Evolutionary conservation across 768 basidiomycete species (phyloP), one percentile per base, ranked within the genome.

Genomic region (Cyclocybe cylindracea): DNA sequence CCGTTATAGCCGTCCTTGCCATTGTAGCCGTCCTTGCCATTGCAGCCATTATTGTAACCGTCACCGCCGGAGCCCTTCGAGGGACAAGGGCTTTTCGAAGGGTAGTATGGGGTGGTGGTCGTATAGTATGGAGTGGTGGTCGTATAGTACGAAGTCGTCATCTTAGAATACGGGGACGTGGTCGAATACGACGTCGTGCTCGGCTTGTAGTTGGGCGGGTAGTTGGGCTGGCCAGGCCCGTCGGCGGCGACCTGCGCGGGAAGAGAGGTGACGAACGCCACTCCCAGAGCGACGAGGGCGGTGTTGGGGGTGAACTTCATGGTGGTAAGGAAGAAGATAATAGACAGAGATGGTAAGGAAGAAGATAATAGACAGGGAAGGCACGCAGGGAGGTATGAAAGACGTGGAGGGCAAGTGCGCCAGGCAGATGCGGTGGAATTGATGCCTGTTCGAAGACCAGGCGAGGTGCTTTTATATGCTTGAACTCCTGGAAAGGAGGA

Each of bases 241-340:
- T 38, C 54, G 43, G 55, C 50, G 19, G 51, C 50, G 38, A 48
- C 55, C 46, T 48, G 46, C 41, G 55, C 51, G 40, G 33, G 50
- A 39, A 50, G 51, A 36, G 47, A 38, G 14, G 43, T 34, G 13
- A 46, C 55, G 41, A 39, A 32, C 19, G 53, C 35, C 46, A 58
- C 58, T 42, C 55, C 40, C 48, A 62, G 58, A 39, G 61, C 51
- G 53, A 56, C 52, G 19, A 46, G 49, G 43, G 58, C 37, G 32
- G 57, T 36, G 49, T 54, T 55, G 4, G 50, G 40, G 18, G 56
- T 42, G 48, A 59, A 45, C 44, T 53, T 51, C 59, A 60, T 60
- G 31, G 14, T 46, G 33, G 4, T 14, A 39, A 29, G 36, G 4
- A 10, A 13, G 36, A 9, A 31, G 13, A 1, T 14, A 1, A 38